Evolutionary conservation across 1,284 basidiomycete species (phyloP).

Genomic region (Ganoderma lingzhi): DNA sequence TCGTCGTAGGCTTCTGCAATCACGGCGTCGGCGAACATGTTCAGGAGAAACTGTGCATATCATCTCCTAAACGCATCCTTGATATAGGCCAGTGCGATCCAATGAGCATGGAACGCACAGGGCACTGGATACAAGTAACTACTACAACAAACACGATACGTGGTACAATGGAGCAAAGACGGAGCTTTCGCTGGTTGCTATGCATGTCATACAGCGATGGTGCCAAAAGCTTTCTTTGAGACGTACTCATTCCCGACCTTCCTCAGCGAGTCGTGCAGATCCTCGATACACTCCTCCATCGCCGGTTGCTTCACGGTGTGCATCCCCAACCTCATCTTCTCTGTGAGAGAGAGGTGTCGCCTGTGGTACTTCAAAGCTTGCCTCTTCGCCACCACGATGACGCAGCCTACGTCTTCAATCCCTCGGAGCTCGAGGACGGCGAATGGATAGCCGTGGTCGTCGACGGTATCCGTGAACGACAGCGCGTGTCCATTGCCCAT

Average conservation of each 20-base stretch:
- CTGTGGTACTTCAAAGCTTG: constrained; percentile 18
- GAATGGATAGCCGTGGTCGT: constrained; percentile 29
- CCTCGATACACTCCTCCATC: neutral
- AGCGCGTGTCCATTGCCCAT: constrained; percentile 26
- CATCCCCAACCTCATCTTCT: constrained; percentile 26
- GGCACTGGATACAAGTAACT: neutral
- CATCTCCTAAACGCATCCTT: neutral
- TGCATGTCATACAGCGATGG: constrained; percentile 9
- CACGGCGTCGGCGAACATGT: neutral
- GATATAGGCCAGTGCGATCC: neutral
- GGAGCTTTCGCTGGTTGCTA: neutral
- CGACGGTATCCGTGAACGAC: constrained; percentile 25
- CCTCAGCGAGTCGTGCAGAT: constrained; percentile 1
- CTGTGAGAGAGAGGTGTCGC: constrained; percentile 25
- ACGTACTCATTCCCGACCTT: neutral
- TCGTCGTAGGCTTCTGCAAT: neutral
- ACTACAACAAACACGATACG: neutral
- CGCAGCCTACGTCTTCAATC: constrained; percentile 8
- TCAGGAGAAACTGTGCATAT: neutral
- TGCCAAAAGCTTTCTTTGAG: neutral
- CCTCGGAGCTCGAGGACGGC: constrained; percentile 28
- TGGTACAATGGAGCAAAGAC: neutral
- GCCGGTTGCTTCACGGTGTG: constrained; percentile 4
- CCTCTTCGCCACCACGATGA: constrained; percentile 28
- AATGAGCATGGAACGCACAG: neutral